phyloP scores from a whole-genome alignment of 1,139 yeast genomes.

The Nakaseomyces nivariensis region DNA sequence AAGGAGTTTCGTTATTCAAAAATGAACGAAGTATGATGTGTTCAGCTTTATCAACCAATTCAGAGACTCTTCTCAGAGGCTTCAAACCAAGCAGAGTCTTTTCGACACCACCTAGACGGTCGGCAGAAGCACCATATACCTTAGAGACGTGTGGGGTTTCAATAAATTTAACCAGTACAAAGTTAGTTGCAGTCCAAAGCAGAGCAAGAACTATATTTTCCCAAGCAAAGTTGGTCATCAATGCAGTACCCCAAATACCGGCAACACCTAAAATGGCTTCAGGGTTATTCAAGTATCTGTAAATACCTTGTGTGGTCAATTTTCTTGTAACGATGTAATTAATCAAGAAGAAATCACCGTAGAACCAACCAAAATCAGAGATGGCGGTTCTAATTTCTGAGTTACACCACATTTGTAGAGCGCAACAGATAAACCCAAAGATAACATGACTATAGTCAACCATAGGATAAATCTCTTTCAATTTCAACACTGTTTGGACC shows the following conservation, averaged over 20 bases:
- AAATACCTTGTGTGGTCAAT: slow-evolving; percentile 74
- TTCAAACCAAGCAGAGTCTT: slow-evolving; percentile 40
- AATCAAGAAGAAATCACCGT: slow-evolving; percentile 76
- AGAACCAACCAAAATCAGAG: slow-evolving; percentile 85
- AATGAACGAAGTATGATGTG: slow-evolving; percentile 17
- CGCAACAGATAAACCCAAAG: slow-evolving; percentile 49
- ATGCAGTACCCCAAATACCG: slow-evolving; percentile 72
- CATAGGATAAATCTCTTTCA: slow-evolving; percentile 9
- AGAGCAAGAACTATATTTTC: slow-evolving; percentile 49
- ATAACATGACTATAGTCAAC: slow-evolving; percentile 37
- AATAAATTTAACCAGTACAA: slow-evolving; percentile 59
- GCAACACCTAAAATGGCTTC: slow-evolving; percentile 75
- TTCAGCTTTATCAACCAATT: slow-evolving; percentile 26
- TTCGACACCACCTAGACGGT: slow-evolving; percentile 48
- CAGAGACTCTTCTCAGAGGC: slow-evolving; percentile 29
- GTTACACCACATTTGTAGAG: slow-evolving; percentile 65
- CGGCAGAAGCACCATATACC: slow-evolving; percentile 55
- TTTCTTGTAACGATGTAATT: slow-evolving; percentile 33
- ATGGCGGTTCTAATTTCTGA: slow-evolving; percentile 61
- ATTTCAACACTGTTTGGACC: slow-evolving; percentile 26
- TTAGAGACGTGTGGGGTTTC: slow-evolving; percentile 76
- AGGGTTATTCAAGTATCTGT: slow-evolving; percentile 76
- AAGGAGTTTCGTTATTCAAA: slow-evolving; percentile 29
- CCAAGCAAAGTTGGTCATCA: slow-evolving; percentile 47
- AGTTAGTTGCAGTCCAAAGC: slow-evolving; percentile 61